A percentile compares a stretch with the other conserved stretches of the same genome.
These are phyloP conservation scores for Ailanthus altissimus DNA, from an alignment of 345 rosid genomes.

Conservation along the genomic window DNA sequence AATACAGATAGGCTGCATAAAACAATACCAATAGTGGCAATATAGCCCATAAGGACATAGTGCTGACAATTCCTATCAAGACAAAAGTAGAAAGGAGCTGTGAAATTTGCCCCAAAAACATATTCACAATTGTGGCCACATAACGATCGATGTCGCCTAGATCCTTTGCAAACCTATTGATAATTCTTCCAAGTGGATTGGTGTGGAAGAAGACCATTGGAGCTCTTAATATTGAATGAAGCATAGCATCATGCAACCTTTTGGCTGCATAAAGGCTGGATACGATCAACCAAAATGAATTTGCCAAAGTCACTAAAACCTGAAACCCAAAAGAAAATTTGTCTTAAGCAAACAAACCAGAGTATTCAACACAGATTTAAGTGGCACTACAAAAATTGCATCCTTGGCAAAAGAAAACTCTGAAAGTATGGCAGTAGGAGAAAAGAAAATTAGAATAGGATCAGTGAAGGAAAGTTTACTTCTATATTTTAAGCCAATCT, in stretches of 20 bases:
- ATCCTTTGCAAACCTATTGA: slow-evolving; percentile 98
- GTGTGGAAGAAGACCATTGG: slow-evolving; percentile 98
- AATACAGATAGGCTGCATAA: slow-evolving; percentile 88
- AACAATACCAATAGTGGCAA: slow-evolving; percentile 92
- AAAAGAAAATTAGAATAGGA: not conserved
- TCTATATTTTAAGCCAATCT: not conserved
- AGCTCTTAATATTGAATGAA: slow-evolving; percentile 84
- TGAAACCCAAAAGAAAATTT: slow-evolving; percentile 33
- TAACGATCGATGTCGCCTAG: slow-evolving; percentile 88
- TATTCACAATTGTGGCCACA: slow-evolving; percentile 70
- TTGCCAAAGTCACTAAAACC: slow-evolving; percentile 78
- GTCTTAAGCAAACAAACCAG: not conserved
- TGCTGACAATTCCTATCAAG: slow-evolving; percentile 95
- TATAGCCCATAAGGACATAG: slow-evolving; percentile 97
- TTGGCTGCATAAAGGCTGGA: slow-evolving; percentile 89
- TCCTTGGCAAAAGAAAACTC: slow-evolving; percentile 1
- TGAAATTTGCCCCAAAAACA: slow-evolving; percentile 79
- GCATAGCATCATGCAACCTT: slow-evolving; percentile 93
- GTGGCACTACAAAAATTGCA: not conserved
- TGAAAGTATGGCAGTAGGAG: not conserved
- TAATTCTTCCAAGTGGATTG: slow-evolving; percentile 90
- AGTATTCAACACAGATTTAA: slow-evolving; percentile 7
- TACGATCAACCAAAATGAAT: slow-evolving; percentile 89
- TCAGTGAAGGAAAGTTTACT: not conserved
- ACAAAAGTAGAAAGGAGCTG: slow-evolving; percentile 94